These are phyloP conservation scores for Cephaloascus albidus DNA, from an alignment of 805 yeast species.

Conservation along the genomic window DNA sequence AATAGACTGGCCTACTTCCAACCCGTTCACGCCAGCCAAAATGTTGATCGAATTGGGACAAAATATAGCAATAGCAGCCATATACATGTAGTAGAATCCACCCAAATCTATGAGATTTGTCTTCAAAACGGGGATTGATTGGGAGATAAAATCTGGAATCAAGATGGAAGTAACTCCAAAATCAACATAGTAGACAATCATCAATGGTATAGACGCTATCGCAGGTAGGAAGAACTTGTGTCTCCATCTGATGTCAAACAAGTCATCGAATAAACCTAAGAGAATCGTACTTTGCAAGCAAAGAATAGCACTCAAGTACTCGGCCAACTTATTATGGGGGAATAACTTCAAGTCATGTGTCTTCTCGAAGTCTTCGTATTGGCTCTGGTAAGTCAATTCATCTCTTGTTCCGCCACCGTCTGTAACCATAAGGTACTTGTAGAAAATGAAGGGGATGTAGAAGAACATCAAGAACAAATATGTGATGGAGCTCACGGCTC, in stretches of 20 bases:
- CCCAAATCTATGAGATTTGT: constrained; percentile 68
- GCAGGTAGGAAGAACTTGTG: constrained; percentile 96
- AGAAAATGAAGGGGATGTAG: constrained; percentile 82
- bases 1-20: constrained; percentile 92
- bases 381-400: constrained; percentile 3
- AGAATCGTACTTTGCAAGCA: constrained; percentile 78
- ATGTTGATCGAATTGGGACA: constrained; percentile 96
- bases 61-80: constrained; percentile 87
- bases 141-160: constrained; percentile 60
- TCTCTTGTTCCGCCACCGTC: constrained; percentile 52
- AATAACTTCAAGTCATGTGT: constrained; percentile 24
- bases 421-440: constrained; percentile 54
- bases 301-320: constrained; percentile 75
- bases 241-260: constrained; percentile 95
- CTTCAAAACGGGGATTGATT: constrained; percentile 23
- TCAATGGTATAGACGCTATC: constrained; percentile 82
- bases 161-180: constrained; percentile 85
- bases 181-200: constrained; percentile 87
- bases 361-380: constrained; percentile 7
- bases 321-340: constrained; percentile 78
- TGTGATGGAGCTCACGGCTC: constrained; percentile 78
- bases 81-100: constrained; percentile 69
- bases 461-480: constrained; percentile 75
- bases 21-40: constrained; percentile 91
- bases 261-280: constrained; percentile 86